phyloP scores from a whole-genome alignment of 2,329 filamentous ascomycete species.

The Cladosporium sp. region DNA sequence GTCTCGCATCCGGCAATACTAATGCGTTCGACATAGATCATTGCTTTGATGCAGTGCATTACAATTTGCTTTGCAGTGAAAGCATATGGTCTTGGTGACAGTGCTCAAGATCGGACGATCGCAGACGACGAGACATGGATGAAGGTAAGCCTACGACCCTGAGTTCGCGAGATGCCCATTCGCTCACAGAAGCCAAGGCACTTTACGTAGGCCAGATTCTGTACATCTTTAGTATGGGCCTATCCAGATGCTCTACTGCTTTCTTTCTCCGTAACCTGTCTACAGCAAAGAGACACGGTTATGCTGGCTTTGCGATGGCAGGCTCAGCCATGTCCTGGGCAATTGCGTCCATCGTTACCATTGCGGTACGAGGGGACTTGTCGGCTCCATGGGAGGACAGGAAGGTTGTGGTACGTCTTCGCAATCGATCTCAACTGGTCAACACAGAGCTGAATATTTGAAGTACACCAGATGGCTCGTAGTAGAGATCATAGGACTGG shows the following conservation, averaged over 20 bases:
- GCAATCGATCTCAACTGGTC: not conserved
- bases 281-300: not conserved
- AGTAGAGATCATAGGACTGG: not conserved
- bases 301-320: not conserved
- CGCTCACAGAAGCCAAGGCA: not conserved
- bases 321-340: not conserved
- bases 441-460: not conserved
- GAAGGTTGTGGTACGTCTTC: not conserved
- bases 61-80: not conserved
- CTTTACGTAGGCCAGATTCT: not conserved
- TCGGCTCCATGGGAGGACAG: not conserved
- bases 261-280: not conserved
- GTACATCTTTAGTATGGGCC: not conserved
- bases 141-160: slow-evolving; percentile 1
- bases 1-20: not conserved
- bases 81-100: not conserved
- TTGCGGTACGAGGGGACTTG: not conserved
- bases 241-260: slow-evolving; percentile 4
- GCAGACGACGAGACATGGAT: not conserved
- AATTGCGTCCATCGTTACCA: not conserved
- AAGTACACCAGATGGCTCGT: slow-evolving; percentile 1
- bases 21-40: not conserved
- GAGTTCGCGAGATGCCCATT: too few relatives aligned
- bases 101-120: not conserved
- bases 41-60: not conserved